Base-by-base conservation (phyloP, 371 early-diverging fungal species). In the Chytridiales sp. region DNA sequence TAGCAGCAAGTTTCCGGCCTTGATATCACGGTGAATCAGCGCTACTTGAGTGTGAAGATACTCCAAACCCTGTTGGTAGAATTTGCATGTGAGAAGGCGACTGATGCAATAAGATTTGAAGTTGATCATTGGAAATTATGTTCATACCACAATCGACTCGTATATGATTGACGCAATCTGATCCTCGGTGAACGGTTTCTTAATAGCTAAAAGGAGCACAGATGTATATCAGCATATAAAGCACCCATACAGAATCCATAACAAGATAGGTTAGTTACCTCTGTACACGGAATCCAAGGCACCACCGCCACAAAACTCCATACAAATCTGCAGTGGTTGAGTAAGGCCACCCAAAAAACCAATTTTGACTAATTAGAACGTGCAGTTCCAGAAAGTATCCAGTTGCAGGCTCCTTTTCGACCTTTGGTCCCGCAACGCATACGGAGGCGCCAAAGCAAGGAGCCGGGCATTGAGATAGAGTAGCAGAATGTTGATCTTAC, bases 11-110 rank as follows among this genome's bases (percentile, higher is more conserved):
- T 91, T 92, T 29, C 90, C 89, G 38, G 90, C 88, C 62, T 92
- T 92, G 60, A 92, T 86, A 52, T 92, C 93, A 39, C 93, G 73
- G 64, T 92, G 91, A 54, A 92, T 87, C 38, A 90, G 76, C 0
- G 74, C 76, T 24, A 76, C 78, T 48, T 80, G 74, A 36, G 64
- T 76, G 61, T 91, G 91, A 54, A 91, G 73, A 62, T 86, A 88
- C 19, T 79, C 78, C 27, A 92, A 64, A 11, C 82, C 83, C 71
- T 77, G 13, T 15, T 26, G 39, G 11, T 30, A 27, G 11, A 6
- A 47, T 5, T 27, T 40, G 9, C n/a, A n/a, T 39, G 39, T 39
- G 13, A 39, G 39, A 39, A 39, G 9, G 39, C n/a, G n/a, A 39
- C n/a, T 52, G 39, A 36, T 51, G 3, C 17, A 47, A 64, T n/a